phyloP scores from a whole-genome alignment of 371 early-diverging fungal genomes.

The Rhizopus delemar region DNA sequence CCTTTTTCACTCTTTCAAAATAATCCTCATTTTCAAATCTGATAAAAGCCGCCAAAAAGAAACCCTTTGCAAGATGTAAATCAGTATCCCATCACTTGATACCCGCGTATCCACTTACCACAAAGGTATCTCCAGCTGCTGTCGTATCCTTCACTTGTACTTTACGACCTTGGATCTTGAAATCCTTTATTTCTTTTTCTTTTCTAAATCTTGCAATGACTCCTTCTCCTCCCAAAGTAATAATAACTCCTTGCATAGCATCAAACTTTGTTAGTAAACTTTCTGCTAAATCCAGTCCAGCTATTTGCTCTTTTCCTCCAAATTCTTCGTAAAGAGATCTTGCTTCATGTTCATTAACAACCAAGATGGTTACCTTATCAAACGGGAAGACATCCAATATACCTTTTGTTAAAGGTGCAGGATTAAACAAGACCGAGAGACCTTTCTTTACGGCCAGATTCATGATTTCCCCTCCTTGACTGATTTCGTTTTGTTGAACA shows the following conservation, averaged over 20 bases:
- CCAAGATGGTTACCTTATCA: slow-evolving; percentile 70
- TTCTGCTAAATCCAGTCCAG: slow-evolving; percentile 40
- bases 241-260: slow-evolving; percentile 60
- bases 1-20: slow-evolving; percentile 44
- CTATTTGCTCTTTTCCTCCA: slow-evolving; percentile 19
- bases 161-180: slow-evolving; percentile 45
- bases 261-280: slow-evolving; percentile 43
- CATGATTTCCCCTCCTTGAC: slow-evolving; percentile 69
- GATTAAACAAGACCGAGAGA: slow-evolving; percentile 78
- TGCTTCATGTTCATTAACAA: slow-evolving; percentile 83
- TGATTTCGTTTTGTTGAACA: slow-evolving; percentile 87
- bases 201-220: slow-evolving; percentile 53
- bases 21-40: slow-evolving; percentile 36
- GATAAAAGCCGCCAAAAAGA: slow-evolving; percentile 67
- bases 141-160: slow-evolving; percentile 70
- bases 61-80: slow-evolving; percentile 71
- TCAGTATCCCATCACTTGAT: neutral
- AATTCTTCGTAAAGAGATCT: slow-evolving; percentile 43
- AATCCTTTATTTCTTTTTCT: slow-evolving; percentile 35
- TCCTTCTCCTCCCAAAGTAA: slow-evolving; percentile 78
- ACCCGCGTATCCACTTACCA: slow-evolving; percentile 45
- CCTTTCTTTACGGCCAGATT: slow-evolving; percentile 56
- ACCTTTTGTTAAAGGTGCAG: slow-evolving; percentile 77
- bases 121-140: slow-evolving; percentile 85
- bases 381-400: slow-evolving; percentile 58